Evolutionary conservation across 176 grass and related monocot genomes (phyloP), one percentile per base, ranked within the genome.

Genomic region (Oryza glaberrima): DNA sequence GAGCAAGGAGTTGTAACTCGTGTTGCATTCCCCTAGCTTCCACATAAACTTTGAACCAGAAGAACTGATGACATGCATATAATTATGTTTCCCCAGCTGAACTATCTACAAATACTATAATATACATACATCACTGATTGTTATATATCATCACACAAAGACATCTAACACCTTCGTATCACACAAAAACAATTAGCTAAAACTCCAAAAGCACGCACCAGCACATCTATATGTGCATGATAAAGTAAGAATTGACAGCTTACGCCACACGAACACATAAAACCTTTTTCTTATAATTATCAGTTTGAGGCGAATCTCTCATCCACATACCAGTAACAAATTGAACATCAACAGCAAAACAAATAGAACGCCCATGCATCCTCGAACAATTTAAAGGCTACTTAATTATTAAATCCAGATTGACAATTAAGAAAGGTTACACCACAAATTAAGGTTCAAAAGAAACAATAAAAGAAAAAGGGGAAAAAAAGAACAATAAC

Each of bases 211-310:
- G 81, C 65, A 71, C 69, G 41, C 49, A 54, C 20, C 26, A 77
- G 45, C 60, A 83, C 67, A 69, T 69, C 64, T 66, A 69, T 75
- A 52, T 25, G 77, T 71, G 65, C 85, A 58, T 66, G 63, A 88
- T 92, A 83, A 97, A 80, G 68, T 82, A 90, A 65, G 85, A 94
- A 88, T 81, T 83, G 87, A 84, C 81, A 91, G 81, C 80, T 83
- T 90, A 90, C 71, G 23, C 85, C 71, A 77, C 81, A 84, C 49
- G 78, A 85, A 84, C 34, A 82, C 75, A 71, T 74, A 41, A 46
- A 86, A 47, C 17, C 23, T 83, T 79, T 90, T 65, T 75, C 61
- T 83, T 15, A 69, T 75, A 61, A 83, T 83, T 15, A 69, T 75
- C 69, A 83, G 75, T 79, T 84, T 49, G 70, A 83, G 69, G 35